These are phyloP conservation scores for Conringia planisiliqua DNA, from an alignment of 345 rosid species.

Conservation along the genomic window DNA sequence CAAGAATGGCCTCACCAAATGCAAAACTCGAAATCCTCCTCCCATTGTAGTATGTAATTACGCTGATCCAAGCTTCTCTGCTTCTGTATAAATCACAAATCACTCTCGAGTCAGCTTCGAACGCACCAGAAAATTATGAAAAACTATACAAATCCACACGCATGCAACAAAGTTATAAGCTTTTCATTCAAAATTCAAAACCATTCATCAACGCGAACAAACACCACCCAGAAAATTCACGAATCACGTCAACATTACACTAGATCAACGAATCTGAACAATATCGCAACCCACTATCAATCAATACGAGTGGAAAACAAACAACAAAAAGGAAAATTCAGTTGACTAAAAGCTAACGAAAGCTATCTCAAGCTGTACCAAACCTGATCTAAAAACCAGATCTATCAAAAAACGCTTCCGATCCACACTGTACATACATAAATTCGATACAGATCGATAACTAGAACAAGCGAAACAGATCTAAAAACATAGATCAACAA, in stretches of 20 bases:
- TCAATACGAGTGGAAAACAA: background rate
- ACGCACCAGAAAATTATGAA: background rate
- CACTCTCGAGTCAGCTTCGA: background rate
- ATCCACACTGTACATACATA: background rate
- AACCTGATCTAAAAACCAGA: constrained; percentile 2
- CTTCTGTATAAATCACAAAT: constrained; percentile 14
- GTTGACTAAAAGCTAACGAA: background rate
- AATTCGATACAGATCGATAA: background rate
- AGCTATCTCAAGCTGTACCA: background rate
- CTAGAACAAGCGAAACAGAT: background rate
- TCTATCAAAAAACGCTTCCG: background rate
- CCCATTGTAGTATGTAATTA: constrained; percentile 42
- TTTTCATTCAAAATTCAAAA: background rate
- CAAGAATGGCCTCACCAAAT: constrained; percentile 64
- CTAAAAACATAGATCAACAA: background rate
- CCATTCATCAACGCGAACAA: background rate
- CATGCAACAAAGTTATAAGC: background rate
- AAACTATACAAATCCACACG: background rate
- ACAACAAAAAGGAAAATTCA: background rate
- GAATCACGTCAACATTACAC: background rate
- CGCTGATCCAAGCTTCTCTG: background rate
- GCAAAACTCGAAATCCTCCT: constrained; percentile 66
- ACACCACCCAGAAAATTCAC: background rate
- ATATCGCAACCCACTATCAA: background rate
- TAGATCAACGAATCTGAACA: background rate